Conservation (phyloP, 139 green algal species). For the Ulvella scutata region DNA sequence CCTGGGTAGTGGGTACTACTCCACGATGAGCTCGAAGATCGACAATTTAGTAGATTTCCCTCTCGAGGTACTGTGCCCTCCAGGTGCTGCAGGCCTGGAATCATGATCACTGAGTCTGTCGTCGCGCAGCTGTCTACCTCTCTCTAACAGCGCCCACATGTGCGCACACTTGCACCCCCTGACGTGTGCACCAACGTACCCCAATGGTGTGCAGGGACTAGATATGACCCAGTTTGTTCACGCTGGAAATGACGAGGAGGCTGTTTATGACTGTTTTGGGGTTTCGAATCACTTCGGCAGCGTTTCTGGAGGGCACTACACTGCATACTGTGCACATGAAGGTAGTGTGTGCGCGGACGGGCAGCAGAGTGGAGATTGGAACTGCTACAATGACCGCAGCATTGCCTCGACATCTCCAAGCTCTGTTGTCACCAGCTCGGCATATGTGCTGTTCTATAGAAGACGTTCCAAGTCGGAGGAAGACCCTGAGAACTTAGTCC, state of each 20-base stretch:
- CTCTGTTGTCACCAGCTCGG: constrained; percentile 27
- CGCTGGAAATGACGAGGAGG: constrained; percentile 3
- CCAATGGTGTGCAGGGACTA: not conserved
- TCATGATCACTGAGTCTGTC: constrained; percentile 31
- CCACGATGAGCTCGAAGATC: constrained; percentile 40
- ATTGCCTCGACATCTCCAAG: constrained; percentile 8
- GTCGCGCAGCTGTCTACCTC: constrained; percentile 5
- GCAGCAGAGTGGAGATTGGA: constrained; percentile 36
- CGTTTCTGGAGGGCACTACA: constrained; percentile 93
- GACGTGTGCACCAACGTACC: not conserved
- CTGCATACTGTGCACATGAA: constrained; percentile 35
- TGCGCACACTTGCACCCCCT: not conserved
- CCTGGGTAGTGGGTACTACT: constrained; percentile 20
- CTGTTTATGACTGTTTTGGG: constrained; percentile 79
- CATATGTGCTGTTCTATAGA: constrained; percentile 92
- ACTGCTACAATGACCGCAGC: constrained; percentile 73
- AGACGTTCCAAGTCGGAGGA: constrained; percentile 14
- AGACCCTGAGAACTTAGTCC: constrained; percentile 14
- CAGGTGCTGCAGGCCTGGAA: constrained; percentile 56
- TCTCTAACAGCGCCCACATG: not conserved
- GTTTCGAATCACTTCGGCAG: constrained; percentile 87
- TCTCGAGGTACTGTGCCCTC: not conserved
- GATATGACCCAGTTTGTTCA: not conserved
- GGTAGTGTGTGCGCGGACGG: not conserved
- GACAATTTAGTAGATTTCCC: constrained; percentile 54